phyloP scores from a whole-genome alignment of 768 basidiomycete species.

The Lactarius hengduanensis region DNA sequence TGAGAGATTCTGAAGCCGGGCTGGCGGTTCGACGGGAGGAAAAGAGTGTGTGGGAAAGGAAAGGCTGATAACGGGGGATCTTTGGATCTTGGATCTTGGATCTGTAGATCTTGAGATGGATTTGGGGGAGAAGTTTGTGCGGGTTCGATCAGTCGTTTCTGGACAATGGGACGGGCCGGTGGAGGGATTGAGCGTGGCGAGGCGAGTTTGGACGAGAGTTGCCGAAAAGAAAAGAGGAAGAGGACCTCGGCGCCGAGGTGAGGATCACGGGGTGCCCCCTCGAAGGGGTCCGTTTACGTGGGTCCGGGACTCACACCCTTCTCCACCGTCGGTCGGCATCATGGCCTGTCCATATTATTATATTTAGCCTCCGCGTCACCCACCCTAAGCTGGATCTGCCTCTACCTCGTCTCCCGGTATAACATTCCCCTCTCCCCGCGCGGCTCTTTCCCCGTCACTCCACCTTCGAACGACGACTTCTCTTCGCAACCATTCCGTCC shows the following conservation, averaged over 20 bases:
- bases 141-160: conserved; percentile 30
- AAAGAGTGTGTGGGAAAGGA: conserved; percentile 20
- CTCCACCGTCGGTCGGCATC: conserved; percentile 39
- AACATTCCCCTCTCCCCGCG: conserved; percentile 29
- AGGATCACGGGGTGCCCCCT: conserved; percentile 27
- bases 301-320: conserved; percentile 35
- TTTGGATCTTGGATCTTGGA: conserved; percentile 21
- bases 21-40: background rate
- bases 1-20: conserved; percentile 6
- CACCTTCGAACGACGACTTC: conserved; percentile 20
- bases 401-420: conserved; percentile 33
- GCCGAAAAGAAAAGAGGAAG: conserved; percentile 34
- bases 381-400: conserved; percentile 31
- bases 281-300: conserved; percentile 26
- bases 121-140: conserved; percentile 29
- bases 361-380: conserved; percentile 36
- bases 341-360: conserved; percentile 37
- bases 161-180: conserved; percentile 37
- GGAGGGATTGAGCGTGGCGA: conserved; percentile 26
- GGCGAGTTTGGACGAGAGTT: conserved; percentile 34
- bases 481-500: conserved; percentile 37
- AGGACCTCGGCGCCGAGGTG: conserved; percentile 45
- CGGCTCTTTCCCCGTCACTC: conserved; percentile 29
- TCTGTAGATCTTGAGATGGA: conserved; percentile 30
- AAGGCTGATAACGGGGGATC: conserved; percentile 28